Evolutionary conservation across 805 yeast species (phyloP).

Genomic region (Scheffersomyces coipomensis): DNA sequence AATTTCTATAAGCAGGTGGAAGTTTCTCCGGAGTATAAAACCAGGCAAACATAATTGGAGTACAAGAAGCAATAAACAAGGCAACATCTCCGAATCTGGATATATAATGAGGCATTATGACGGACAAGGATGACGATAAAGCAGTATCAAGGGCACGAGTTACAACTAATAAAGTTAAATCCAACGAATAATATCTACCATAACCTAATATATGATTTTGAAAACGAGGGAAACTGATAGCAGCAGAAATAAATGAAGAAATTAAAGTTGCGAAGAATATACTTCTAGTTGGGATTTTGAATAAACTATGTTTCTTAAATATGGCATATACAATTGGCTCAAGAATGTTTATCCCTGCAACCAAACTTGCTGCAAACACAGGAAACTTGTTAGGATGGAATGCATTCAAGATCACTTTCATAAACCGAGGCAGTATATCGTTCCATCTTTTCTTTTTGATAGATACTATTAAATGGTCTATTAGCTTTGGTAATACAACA

Average conservation of each 20-base stretch:
- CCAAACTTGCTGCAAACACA: conserved; percentile 28
- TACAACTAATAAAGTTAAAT: conserved; percentile 33
- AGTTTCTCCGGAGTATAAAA: conserved; percentile 36
- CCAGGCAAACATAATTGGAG: conserved; percentile 38
- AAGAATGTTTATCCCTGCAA: conserved; percentile 29
- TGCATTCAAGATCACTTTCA: conserved; percentile 19
- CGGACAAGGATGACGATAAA: conserved; percentile 20
- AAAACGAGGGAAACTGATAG: conserved; percentile 27
- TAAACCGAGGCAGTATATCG: conserved; percentile 14
- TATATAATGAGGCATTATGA: conserved; percentile 16
- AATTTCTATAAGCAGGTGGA: conserved; percentile 43
- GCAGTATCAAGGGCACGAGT: conserved; percentile 37
- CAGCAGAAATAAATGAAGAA: conserved; percentile 26
- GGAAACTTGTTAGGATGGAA: conserved; percentile 33
- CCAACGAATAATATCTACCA: conserved; percentile 32
- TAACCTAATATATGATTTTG: conserved; percentile 27
- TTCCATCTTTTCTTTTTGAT: conserved; percentile 13
- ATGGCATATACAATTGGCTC: conserved; percentile 21
- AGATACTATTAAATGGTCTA: conserved; percentile 13
- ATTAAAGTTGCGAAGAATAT: conserved; percentile 22
- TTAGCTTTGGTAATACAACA: conserved; percentile 29
- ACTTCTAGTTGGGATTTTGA: conserved; percentile 5
- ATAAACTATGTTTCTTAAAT: conserved; percentile 1
- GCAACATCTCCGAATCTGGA: conserved; percentile 23
- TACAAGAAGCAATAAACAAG: conserved; percentile 25